phyloP scores from a whole-genome alignment of 805 yeast species.

The Myxozyma melibiosi region DNA sequence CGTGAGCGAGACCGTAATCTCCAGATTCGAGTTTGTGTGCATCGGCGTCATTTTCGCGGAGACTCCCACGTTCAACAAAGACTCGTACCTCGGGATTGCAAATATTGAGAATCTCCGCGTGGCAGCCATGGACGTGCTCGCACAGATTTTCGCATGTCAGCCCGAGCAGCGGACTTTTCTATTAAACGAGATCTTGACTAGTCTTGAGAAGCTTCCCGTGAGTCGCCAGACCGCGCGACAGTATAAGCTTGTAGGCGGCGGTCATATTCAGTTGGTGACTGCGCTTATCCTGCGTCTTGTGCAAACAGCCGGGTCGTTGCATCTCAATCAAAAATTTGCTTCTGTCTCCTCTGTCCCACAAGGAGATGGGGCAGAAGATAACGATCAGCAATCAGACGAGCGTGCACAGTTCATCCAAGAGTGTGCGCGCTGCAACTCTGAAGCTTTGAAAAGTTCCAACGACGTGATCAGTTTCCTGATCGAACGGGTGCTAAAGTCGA shows the following conservation, averaged over 20 bases:
- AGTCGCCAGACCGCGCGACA: constrained; percentile 51
- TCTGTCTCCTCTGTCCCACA: neutral
- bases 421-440: constrained; percentile 22
- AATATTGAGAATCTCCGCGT: constrained; percentile 41
- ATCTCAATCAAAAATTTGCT: neutral
- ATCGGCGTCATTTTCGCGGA: constrained; percentile 48
- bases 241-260: constrained; percentile 49
- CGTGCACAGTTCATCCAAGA: constrained; percentile 8
- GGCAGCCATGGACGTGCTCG: constrained; percentile 34
- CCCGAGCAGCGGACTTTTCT: constrained; percentile 61
- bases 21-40: constrained; percentile 61
- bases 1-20: constrained; percentile 54
- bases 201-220: constrained; percentile 53
- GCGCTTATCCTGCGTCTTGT: constrained; percentile 50
- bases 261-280: constrained; percentile 53
- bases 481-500: constrained; percentile 33
- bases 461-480: constrained; percentile 34
- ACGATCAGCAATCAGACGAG: constrained; percentile 11
- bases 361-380: constrained; percentile 14
- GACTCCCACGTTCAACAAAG: constrained; percentile 36
- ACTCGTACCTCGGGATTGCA: constrained; percentile 34
- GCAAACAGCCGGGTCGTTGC: constrained; percentile 44
- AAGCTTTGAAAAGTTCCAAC: constrained; percentile 28
- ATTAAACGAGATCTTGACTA: constrained; percentile 59
- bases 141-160: constrained; percentile 37